phyloP scores from a whole-genome alignment of 1,284 basidiomycete species.

The Inonotus obliquus region DNA sequence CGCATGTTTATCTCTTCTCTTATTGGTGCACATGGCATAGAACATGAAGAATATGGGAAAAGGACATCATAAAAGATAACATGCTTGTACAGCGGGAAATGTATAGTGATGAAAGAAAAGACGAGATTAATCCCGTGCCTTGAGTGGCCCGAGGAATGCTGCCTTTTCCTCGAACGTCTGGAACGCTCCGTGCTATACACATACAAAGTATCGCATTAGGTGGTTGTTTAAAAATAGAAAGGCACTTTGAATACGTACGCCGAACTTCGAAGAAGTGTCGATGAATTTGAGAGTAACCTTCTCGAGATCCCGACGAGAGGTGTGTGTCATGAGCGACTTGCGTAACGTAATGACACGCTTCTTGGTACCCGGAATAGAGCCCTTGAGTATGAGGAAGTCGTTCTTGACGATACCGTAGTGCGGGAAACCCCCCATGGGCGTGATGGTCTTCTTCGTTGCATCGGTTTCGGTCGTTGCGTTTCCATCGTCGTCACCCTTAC shows the following conservation, averaged over 20 bases:
- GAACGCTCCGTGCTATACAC: constrained; percentile 81
- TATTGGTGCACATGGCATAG: constrained; percentile 15
- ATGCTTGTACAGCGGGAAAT: constrained; percentile 1
- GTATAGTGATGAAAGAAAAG: constrained; percentile 1
- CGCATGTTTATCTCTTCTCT: background rate
- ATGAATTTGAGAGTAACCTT: constrained; percentile 99
- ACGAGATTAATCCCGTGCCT: constrained; percentile 57
- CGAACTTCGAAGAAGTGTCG: constrained; percentile 95
- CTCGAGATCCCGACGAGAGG: constrained; percentile 87
- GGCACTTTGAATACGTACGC: constrained; percentile 45
- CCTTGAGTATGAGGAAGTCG: constrained; percentile 96
- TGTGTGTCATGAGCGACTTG: constrained; percentile 86
- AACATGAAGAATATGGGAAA: background rate
- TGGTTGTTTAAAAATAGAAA: background rate
- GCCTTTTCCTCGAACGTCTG: constrained; percentile 95
- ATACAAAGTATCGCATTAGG: constrained; percentile 17
- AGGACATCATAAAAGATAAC: constrained; percentile 9
- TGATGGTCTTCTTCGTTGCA: constrained; percentile 92
- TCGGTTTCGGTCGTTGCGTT: constrained; percentile 95
- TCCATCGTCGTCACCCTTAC: constrained; percentile 71
- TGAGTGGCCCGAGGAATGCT: constrained; percentile 91
- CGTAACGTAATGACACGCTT: constrained; percentile 96
- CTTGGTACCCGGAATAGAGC: constrained; percentile 91
- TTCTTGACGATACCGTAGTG: constrained; percentile 99
- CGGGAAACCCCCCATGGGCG: constrained; percentile 98